Conservation (phyloP, 1,284 basidiomycete genomes). For the Marasmius sp. region DNA sequence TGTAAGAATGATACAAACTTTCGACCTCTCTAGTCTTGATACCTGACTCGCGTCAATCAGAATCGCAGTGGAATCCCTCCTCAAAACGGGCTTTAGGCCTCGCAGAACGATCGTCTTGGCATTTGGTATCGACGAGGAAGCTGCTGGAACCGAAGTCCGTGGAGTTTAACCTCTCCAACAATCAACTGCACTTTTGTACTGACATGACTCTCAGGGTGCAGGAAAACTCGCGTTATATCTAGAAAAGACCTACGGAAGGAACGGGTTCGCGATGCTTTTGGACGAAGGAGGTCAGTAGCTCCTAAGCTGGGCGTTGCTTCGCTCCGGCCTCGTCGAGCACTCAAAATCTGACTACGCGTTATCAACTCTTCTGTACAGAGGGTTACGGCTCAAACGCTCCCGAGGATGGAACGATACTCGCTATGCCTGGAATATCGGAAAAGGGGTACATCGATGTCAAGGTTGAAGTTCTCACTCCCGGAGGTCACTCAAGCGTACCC, state of each 20-base stretch:
- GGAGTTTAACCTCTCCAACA: not conserved
- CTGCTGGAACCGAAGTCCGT: conserved; percentile 34
- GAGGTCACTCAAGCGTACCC: conserved; percentile 69
- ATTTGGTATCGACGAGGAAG: conserved; percentile 64
- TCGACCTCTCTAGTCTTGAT: not conserved
- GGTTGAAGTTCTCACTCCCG: conserved; percentile 53
- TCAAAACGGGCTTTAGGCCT: conserved; percentile 43
- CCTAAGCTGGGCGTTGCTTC: not conserved
- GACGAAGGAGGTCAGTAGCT: conserved; percentile 36
- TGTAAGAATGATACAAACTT: conserved; percentile 35
- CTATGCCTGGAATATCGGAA: conserved; percentile 56
- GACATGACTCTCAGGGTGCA: conserved; percentile 35
- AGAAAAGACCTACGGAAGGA: conserved; percentile 42
- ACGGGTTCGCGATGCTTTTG: conserved; percentile 49
- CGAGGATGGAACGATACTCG: conserved; percentile 31
- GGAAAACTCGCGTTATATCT: conserved; percentile 38
- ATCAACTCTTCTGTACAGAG: not conserved
- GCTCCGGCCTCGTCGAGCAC: not conserved
- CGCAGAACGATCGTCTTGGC: conserved; percentile 49
- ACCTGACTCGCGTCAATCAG: conserved; percentile 4
- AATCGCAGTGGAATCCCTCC: conserved; percentile 41
- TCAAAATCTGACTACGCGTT: not conserved
- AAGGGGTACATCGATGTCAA: conserved; percentile 65
- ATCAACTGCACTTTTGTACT: not conserved
- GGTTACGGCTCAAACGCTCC: conserved; percentile 14